Evolutionary conservation across 371 early-diverging fungal species (phyloP), one percentile per base, ranked within the genome.

Genomic region (Funneliformis caledonium): DNA sequence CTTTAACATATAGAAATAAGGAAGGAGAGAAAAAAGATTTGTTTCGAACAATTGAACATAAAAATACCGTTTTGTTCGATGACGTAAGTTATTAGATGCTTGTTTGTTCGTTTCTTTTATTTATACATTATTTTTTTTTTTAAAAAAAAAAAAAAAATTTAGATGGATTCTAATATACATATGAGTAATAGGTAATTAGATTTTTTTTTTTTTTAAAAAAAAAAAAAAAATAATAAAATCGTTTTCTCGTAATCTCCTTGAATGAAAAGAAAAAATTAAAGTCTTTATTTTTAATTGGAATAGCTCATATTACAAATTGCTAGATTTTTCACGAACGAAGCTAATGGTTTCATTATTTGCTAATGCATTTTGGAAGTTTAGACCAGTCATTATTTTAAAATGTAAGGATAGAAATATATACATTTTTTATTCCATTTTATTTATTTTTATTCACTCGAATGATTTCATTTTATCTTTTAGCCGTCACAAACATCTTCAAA

Each of bases 291-390:
- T 73, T 45, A 42, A 11, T n/a, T n/a, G 47, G 19, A 26, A 26
- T 75, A 88, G 88, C 37, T 88, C 87, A 31, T 91, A 89, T 83
- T 88, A 89, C 86, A 91, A 89, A 79, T 82, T 87, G 64, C 83
- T 91, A 68, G 91, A 91, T 68, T 90, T 85, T 70, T 86, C 86
- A 22, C 85, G 91, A 48, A 88, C 88, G 65, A 84, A 88, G 5
- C 78, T 33, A 9, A 1, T 75, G 11, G 5, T 2, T 0, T 0
- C 9, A 31, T 43, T 5, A 75, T 75, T 88, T 45, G 82, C 89
- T 3, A 81, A 83, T 4, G 81, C 82, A 83, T 78, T 83, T 37
- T 45, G 42, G 5, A 33, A 60, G 4, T 81, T 69, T 83, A 84
- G 80, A 47, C 82, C 82, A 37, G 83, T 82, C 61, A 83, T 83